Evolutionary conservation across 2,329 filamentous ascomycete species (phyloP).

Genomic region (Cordyceps farinosa): DNA sequence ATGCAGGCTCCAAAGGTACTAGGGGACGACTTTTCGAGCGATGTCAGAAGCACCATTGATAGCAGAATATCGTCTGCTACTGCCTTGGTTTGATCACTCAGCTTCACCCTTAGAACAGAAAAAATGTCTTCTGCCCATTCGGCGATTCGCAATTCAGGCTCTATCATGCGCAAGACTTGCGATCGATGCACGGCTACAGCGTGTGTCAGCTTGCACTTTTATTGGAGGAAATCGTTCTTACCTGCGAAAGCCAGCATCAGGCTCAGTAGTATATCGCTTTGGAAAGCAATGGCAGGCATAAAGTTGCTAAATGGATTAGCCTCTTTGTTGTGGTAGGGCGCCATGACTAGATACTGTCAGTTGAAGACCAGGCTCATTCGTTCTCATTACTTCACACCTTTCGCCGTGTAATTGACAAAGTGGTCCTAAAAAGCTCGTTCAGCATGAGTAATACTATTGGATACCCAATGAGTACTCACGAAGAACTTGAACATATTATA

Average conservation of each 20-base stretch:
- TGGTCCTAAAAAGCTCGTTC: constrained; percentile 40
- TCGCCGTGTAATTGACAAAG: constrained; percentile 76
- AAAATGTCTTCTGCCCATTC: constrained; percentile 78
- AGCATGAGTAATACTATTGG: constrained; percentile 5
- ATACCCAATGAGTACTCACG: constrained; percentile 31
- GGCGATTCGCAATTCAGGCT: constrained; percentile 74
- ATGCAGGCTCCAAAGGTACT: constrained; percentile 77
- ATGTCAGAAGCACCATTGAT: constrained; percentile 80
- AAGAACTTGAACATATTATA: constrained; percentile 40
- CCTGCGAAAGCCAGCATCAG: constrained; percentile 73
- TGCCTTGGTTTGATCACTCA: constrained; percentile 57
- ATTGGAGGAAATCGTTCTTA: constrained; percentile 15
- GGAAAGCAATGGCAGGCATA: constrained; percentile 59
- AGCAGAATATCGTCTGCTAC: constrained; percentile 72
- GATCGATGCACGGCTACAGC: constrained; percentile 70
- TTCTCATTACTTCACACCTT: constrained; percentile 50
- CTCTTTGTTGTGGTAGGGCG: constrained; percentile 48
- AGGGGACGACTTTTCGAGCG: constrained; percentile 78
- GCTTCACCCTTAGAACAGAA: constrained; percentile 64
- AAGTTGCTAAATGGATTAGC: constrained; percentile 52
- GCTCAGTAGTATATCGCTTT: constrained; percentile 68
- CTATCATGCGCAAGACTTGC: constrained; percentile 66
- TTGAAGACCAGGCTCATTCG: not conserved
- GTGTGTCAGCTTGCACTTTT: constrained; percentile 14
- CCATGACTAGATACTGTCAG: constrained; percentile 42